Evolutionary conservation across 2,329 filamentous ascomycete genomes (phyloP), one percentile per base, ranked within the genome.

Genomic region (Arthrobotrys conoides): DNA sequence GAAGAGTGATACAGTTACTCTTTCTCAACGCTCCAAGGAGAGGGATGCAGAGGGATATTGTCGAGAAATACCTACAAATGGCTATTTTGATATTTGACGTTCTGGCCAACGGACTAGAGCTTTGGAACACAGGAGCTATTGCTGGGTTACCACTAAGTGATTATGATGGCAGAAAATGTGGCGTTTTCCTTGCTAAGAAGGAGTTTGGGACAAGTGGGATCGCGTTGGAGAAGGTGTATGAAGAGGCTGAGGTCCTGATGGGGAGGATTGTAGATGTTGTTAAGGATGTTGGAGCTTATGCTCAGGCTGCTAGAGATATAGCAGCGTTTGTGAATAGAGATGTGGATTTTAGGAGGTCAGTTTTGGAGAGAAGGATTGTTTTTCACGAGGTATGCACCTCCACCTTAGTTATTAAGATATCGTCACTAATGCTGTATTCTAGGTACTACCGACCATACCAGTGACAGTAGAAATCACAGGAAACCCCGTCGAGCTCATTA

Each of bases 171-270:
- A 16, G 16, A n/a, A 41, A 66, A 1, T 61, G 61, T 59, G 71
- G 71, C 24, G 53, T 68, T 20, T 75, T 59, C 33, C 30, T 75
- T 18, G 53, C 71, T 18, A 75, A 68, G 12, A 75, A 53, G 18
- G 63, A 67, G 24, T 75, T 67, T 53, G 33, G 14, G 18, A 22
- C 16, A 2, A n/a, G 22, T 22, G 57, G 57, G 16, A 20, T n/a
- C 12, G 71, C 61, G 14, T 12, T 57, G 38, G 53, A 27, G 16
- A 53, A 30, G 5, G 44, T 75, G 2, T 75, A 75, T 63, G 22
- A 20, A 6, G 63, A 75, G 44, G 48, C 71, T n/a, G 63, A 75
- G 22, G 53, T 59, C 14, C 38, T 75, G 30, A 75, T 75, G 63
- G 63, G 51, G 5, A 61, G 3, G 27, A 33, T 75, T 53, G 53